Conservation (phyloP, 345 rosid genomes). For the Camelina hispida region DNA sequence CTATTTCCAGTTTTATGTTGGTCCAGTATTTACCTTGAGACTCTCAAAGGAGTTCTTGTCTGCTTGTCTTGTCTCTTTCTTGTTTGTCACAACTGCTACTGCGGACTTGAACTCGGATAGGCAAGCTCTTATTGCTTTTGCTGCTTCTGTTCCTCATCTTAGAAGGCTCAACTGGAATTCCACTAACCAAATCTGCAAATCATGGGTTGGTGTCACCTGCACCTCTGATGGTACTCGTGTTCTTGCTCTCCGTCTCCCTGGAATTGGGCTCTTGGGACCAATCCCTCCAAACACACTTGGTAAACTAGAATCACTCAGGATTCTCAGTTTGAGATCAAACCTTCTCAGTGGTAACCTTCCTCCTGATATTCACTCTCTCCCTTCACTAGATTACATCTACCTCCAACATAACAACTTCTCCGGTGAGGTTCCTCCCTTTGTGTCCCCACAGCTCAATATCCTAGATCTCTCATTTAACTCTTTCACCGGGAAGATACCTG, state of each 20-base stretch:
- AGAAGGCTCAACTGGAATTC: conserved; percentile 70
- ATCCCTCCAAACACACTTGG: conserved; percentile 75
- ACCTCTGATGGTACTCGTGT: conserved; percentile 49
- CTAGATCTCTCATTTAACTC: conserved; percentile 73
- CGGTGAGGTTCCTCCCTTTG: conserved; percentile 66
- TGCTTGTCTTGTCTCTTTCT: conserved; percentile 40
- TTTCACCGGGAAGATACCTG: conserved; percentile 62
- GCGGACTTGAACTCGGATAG: conserved; percentile 69
- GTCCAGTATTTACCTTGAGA: conserved; percentile 27
- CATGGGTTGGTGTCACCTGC: conserved; percentile 82
- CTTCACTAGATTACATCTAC: conserved; percentile 66
- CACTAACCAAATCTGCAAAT: conserved; percentile 55
- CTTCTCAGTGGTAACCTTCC: conserved; percentile 75
- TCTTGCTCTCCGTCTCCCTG: conserved; percentile 71
- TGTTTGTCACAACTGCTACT: conserved; percentile 43
- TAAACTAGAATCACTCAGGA: conserved; percentile 63
- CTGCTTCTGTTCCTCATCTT: conserved; percentile 58
- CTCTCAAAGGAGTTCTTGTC: conserved; percentile 48
- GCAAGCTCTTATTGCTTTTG: conserved; percentile 73
- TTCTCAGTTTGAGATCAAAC: conserved; percentile 74
- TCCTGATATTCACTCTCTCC: conserved; percentile 63
- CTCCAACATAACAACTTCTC: conserved; percentile 76
- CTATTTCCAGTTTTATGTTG: conserved; percentile 27
- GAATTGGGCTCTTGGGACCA: conserved; percentile 64
- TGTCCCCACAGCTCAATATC: conserved; percentile 53